These are phyloP conservation scores for Irpex sp. DNA, from an alignment of 1,284 basidiomycete genomes.

Conservation along the genomic window DNA sequence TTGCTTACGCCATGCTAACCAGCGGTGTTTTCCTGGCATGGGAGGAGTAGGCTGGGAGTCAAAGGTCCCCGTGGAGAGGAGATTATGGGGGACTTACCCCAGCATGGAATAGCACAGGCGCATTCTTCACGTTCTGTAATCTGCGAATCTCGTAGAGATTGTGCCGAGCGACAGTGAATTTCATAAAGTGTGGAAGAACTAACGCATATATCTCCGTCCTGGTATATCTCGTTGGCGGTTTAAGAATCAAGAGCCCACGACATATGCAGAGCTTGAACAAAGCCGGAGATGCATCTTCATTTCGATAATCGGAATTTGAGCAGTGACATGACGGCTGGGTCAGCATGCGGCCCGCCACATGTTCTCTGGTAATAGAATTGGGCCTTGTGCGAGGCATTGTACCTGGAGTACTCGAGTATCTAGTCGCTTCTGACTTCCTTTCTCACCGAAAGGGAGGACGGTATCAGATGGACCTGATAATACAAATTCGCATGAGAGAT, in stretches of 20 bases:
- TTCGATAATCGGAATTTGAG: neutral
- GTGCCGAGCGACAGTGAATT: neutral
- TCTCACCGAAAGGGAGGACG: neutral
- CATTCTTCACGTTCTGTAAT: neutral
- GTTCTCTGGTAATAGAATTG: neutral
- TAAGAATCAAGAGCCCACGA: neutral
- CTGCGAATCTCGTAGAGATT: neutral
- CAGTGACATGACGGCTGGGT: neutral
- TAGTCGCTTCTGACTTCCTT: neutral
- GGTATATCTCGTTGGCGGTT: neutral
- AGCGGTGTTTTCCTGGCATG: neutral
- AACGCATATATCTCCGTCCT: neutral
- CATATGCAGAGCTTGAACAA: neutral
- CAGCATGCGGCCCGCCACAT: neutral
- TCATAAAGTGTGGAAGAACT: neutral
- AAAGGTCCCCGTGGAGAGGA: neutral
- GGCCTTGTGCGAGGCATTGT: neutral
- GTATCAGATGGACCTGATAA: neutral
- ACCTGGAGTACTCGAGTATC: neutral
- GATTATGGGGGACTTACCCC: no score
- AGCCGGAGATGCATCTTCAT: neutral
- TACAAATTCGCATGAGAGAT: neutral
- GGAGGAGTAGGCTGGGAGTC: neutral
- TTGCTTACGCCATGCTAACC: neutral
- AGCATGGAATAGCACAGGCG: no score